These are phyloP conservation scores for Malus hybrid DNA, from an alignment of 331 rosid genomes.

Conservation along the genomic window DNA sequence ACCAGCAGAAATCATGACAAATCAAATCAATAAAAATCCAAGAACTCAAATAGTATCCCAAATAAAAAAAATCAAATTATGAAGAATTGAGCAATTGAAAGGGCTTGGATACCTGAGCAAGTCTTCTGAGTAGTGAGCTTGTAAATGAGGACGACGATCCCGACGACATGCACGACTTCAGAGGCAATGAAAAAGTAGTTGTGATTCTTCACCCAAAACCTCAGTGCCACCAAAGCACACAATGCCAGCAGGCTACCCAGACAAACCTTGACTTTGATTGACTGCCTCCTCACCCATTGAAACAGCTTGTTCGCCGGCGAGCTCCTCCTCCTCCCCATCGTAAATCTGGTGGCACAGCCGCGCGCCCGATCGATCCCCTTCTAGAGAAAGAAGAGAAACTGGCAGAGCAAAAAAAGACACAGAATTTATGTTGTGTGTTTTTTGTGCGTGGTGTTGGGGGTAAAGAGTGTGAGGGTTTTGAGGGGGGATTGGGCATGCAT, in stretches of 20 bases:
- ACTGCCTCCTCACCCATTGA: slow-evolving; percentile 39
- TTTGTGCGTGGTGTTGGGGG: not conserved
- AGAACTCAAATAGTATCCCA: not conserved
- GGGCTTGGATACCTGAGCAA: slow-evolving; percentile 53
- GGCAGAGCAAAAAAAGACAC: not conserved
- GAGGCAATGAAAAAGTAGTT: slow-evolving; percentile 37
- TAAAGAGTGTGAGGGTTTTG: not conserved
- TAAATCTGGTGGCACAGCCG: not conserved
- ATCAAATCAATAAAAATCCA: not conserved
- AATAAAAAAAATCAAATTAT: not conserved
- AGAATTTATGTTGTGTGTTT: not conserved
- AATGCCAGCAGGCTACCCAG: slow-evolving; percentile 31
- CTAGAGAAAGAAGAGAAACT: not conserved
- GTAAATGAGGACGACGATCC: slow-evolving; percentile 52
- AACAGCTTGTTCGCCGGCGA: slow-evolving; percentile 19
- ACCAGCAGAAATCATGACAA: not conserved
- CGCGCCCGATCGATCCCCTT: not conserved
- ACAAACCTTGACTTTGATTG: slow-evolving; percentile 41
- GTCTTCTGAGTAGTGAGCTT: slow-evolving; percentile 64
- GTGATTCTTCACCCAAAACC: slow-evolving; percentile 18
- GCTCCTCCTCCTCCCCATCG: slow-evolving; percentile 42
- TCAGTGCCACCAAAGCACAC: slow-evolving; percentile 38
- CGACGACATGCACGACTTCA: slow-evolving; percentile 40
- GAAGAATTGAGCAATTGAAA: not conserved
- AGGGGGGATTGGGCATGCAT: slow-evolving; percentile 28